Evolutionary conservation across 78 protist species (phyloP).

Genomic region (Fonticula alba): DNA sequence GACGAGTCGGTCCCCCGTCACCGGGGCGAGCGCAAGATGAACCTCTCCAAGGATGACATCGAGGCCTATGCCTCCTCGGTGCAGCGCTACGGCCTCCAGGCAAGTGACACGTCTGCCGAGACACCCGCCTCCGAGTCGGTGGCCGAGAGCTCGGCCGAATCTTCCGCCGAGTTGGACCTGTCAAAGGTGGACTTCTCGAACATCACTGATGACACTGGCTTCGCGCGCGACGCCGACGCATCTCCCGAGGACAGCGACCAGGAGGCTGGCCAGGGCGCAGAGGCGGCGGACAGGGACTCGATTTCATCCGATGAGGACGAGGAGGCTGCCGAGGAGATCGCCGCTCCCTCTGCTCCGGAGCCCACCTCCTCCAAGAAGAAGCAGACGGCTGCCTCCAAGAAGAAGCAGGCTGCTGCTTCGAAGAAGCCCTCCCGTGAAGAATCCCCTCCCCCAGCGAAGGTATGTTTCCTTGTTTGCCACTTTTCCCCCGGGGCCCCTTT

Average conservation of each 20-base stretch:
- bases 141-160: not conserved
- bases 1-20: slow-evolving; percentile 28
- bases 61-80: not conserved
- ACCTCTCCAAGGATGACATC: too few relatives aligned
- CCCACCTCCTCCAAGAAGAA: too few relatives aligned
- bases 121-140: not conserved
- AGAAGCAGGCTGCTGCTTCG: too few relatives aligned
- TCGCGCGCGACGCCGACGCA: not conserved
- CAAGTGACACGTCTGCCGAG: not conserved
- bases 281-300: not conserved
- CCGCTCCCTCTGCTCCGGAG: too few relatives aligned
- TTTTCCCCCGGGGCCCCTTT: too few relatives aligned
- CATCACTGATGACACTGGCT: too few relatives aligned
- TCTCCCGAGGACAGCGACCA: not conserved
- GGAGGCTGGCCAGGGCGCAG: not conserved
- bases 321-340: too few relatives aligned
- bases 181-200: slow-evolving; percentile 4
- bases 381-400: too few relatives aligned
- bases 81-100: not conserved
- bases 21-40: slow-evolving; percentile 21
- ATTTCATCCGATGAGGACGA: too few relatives aligned
- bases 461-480: too few relatives aligned
- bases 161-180: slow-evolving; percentile 4
- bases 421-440: too few relatives aligned
- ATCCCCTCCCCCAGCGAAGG: too few relatives aligned